Evolutionary conservation across 169 alveolate species (phyloP), one percentile per base, ranked within the genome.

Genomic region (Cryptosporidium baileyi): DNA sequence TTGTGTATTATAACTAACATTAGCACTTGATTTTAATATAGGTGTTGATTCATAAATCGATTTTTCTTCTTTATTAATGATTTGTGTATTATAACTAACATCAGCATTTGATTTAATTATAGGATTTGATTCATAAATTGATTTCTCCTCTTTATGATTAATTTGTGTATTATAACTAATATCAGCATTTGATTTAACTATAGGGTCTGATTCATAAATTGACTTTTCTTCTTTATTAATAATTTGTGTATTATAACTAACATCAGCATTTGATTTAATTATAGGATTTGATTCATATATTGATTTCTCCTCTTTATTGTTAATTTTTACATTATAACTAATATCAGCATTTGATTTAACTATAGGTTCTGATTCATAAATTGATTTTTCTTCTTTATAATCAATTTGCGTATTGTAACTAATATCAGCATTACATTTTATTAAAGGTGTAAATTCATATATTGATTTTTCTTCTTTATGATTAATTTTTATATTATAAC

Each of bases 121-220:
- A 8, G 82, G 82, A 0, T 36, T 36, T 22, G 82, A 74, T 41
- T 74, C 82, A 74, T 51, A 74, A 54, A 74, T 38, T n/a, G 9
- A 3, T 54, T 61, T 40, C 36, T 36, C 52, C 15, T 36, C 22
- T 34, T 34, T 24, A 2, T 45, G 36, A 22, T n/a, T 17, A 38
- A 24, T 59, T 26, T 40, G 28, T 24, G 30, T 57, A 17, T 57
- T 40, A 54, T 54, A 74, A 15, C 57, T 57, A 7, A 67, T 67
- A 54, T 74, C 82, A 19, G 82, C 82, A 38, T 74, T 74, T 17
- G 82, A 74, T 17, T 54, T 59, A 40, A 59, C 30, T 22, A 65
- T 32, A 19, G 82, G 82, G 19, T 52, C 38, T 13, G 54, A 65
- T 36, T 74, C 82, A 74, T 52, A 74, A 36, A 54, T 32, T 30